Conservation (phyloP, 202 grass and related monocot species). For the Carex sylvatica region DNA sequence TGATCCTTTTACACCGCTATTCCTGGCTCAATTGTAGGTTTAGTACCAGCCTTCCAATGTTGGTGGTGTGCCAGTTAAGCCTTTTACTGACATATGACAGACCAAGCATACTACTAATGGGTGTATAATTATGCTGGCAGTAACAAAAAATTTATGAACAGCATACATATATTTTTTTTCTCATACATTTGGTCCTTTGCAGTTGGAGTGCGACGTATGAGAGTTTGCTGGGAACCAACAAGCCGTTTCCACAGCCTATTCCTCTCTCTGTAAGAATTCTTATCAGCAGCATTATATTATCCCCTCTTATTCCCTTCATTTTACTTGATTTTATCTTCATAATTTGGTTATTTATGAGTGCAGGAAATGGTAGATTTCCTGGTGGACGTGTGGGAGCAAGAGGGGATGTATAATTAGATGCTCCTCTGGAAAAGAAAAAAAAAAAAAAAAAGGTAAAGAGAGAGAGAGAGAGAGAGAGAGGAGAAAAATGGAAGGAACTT, state of each 20-base stretch:
- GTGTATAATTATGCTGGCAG: neutral
- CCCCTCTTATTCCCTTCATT: conserved; percentile 12
- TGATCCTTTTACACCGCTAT: neutral
- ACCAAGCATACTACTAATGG: neutral
- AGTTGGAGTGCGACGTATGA: conserved; percentile 89
- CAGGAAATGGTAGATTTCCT: conserved; percentile 99
- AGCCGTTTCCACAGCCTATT: conserved; percentile 71
- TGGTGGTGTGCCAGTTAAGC: neutral
- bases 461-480: neutral
- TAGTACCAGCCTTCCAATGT: neutral
- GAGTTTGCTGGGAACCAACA: conserved; percentile 73
- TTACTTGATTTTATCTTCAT: conserved; percentile 13
- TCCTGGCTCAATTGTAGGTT: neutral
- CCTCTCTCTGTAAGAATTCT: conserved; percentile 64
- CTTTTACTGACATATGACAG: neutral
- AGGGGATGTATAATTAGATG: conserved; percentile 74
- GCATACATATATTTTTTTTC: conserved; percentile 6
- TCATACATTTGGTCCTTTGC: conserved; percentile 26
- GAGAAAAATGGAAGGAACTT: neutral
- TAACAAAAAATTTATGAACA: neutral
- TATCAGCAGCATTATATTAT: neutral
- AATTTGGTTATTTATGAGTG: conserved; percentile 20
- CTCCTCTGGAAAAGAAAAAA: neutral
- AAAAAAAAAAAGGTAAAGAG: neutral
- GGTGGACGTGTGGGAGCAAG: conserved; percentile 86